Evolutionary conservation across 169 alveolate species (phyloP).

Genomic region (Plasmodium blacklocki): DNA sequence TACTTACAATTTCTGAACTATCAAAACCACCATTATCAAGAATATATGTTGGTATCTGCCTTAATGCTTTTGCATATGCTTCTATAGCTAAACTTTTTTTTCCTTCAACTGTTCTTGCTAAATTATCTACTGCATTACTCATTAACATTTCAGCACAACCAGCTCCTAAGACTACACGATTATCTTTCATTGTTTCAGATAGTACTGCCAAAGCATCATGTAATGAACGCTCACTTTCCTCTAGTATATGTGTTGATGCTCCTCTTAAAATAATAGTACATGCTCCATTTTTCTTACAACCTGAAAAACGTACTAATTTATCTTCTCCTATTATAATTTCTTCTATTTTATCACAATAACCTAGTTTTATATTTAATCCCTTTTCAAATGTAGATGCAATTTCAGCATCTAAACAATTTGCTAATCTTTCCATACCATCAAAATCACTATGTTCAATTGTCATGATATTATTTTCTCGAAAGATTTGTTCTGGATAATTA

Average conservation of each 20-base stretch:
- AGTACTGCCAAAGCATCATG: conserved; percentile 99
- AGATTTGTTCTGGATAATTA: conserved; percentile 98
- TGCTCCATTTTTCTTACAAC: conserved; percentile 96
- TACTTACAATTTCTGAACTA: conserved; percentile 97
- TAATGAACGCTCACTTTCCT: conserved; percentile 99
- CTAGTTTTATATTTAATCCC: conserved; percentile 95
- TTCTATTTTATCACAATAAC: conserved; percentile 96
- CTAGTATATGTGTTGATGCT: conserved; percentile 98
- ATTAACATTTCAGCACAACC: conserved; percentile 98
- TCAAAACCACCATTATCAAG: conserved; percentile 99
- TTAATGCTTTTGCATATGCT: conserved; percentile 97
- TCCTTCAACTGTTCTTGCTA: conserved; percentile 96
- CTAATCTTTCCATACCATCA: conserved; percentile 99
- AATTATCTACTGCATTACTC: conserved; percentile 97
- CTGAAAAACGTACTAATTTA: conserved; percentile 96
- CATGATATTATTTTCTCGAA: conserved; percentile 96
- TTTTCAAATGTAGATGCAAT: conserved; percentile 98
- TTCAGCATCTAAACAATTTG: conserved; percentile 98
- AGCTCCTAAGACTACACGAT: conserved; percentile 98
- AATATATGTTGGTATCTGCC: conserved; percentile 97
- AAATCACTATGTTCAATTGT: conserved; percentile 99
- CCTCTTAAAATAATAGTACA: conserved; percentile 99
- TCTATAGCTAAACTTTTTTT: conserved; percentile 97
- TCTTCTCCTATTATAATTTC: conserved; percentile 99
- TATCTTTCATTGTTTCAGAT: conserved; percentile 94